phyloP scores from a whole-genome alignment of 768 basidiomycete species.

The Pleurotus cornucopiae region DNA sequence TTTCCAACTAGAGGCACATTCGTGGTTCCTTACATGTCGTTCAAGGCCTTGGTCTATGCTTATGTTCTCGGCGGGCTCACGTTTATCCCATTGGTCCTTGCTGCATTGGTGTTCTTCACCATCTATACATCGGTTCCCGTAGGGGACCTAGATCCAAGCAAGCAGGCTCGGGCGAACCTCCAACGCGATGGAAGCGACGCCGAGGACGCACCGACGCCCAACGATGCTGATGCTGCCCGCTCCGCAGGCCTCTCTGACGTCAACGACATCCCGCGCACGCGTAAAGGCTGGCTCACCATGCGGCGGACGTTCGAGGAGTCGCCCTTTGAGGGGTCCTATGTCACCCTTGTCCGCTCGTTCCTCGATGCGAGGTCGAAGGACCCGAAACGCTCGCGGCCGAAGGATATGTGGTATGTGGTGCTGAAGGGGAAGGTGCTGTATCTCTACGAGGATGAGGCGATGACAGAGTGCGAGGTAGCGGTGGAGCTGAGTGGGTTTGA shows the following conservation, averaged over 20 bases:
- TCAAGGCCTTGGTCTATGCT: conserved; percentile 72
- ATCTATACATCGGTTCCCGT: conserved; percentile 87
- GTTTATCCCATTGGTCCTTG: conserved; percentile 75
- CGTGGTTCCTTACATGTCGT: conserved; percentile 43
- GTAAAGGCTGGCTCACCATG: conserved; percentile 82
- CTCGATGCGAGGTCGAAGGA: conserved; percentile 81
- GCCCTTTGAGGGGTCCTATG: conserved; percentile 62
- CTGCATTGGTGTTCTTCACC: conserved; percentile 52
- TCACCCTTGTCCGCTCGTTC: conserved; percentile 75
- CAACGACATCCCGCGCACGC: conserved; percentile 59
- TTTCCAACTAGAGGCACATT: conserved; percentile 11
- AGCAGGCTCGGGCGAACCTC: conserved; percentile 29
- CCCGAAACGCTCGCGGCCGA: conserved; percentile 77
- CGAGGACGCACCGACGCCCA: conserved; percentile 19
- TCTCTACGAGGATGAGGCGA: conserved; percentile 89
- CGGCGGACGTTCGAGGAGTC: conserved; percentile 75
- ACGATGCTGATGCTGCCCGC: conserved; percentile 24
- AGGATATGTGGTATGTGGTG: conserved; percentile 90
- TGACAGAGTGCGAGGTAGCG: conserved; percentile 89
- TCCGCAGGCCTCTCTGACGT: conserved; percentile 22
- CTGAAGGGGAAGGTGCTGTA: conserved; percentile 90
- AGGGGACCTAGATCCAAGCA: conserved; percentile 44
- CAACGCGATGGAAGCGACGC: conserved; percentile 12
- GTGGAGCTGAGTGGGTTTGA: conserved; percentile 79
- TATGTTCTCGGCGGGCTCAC: conserved; percentile 91